Evolutionary conservation across 75 land plant genomes (phyloP).

Genomic region (Azolla pinnata): DNA sequence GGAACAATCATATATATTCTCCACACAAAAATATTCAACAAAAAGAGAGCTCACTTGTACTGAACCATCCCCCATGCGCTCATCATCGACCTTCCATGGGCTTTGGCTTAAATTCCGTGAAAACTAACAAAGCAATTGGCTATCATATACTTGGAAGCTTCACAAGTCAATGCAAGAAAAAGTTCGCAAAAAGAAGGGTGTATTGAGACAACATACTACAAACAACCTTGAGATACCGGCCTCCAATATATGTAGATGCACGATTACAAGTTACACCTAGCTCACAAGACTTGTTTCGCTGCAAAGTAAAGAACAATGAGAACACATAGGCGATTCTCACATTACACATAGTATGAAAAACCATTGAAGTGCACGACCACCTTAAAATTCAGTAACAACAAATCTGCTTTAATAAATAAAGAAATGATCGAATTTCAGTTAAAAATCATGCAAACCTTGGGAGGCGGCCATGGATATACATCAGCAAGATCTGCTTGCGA

Average conservation of each 20-base stretch:
- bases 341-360: too few relatives aligned
- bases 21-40: too few relatives aligned
- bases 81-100: conserved; percentile 90
- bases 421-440: too few relatives aligned
- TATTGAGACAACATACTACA: neutral
- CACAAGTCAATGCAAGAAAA: neutral
- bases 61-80: conserved; percentile 92
- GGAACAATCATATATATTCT: neutral
- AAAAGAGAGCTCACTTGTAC: conserved; percentile 58
- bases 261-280: conserved; percentile 33
- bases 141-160: too few relatives aligned
- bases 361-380: too few relatives aligned
- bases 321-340: too few relatives aligned
- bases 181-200: neutral
- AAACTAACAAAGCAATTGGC: conserved; percentile 33
- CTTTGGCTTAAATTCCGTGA: conserved; percentile 93
- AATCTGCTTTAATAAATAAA: too few relatives aligned
- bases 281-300: conserved; percentile 47
- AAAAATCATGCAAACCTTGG: conserved; percentile 46
- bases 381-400: too few relatives aligned
- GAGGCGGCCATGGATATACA: conserved; percentile 27
- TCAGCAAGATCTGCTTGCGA: conserved; percentile 23
- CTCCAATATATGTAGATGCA: conserved; percentile 61
- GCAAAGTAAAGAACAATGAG: conserved; percentile 7
- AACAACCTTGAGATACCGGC: conserved; percentile 88